Evolutionary conservation across 2,329 filamentous ascomycete species (phyloP).

Genomic region (Coleophoma cylindrospora): DNA sequence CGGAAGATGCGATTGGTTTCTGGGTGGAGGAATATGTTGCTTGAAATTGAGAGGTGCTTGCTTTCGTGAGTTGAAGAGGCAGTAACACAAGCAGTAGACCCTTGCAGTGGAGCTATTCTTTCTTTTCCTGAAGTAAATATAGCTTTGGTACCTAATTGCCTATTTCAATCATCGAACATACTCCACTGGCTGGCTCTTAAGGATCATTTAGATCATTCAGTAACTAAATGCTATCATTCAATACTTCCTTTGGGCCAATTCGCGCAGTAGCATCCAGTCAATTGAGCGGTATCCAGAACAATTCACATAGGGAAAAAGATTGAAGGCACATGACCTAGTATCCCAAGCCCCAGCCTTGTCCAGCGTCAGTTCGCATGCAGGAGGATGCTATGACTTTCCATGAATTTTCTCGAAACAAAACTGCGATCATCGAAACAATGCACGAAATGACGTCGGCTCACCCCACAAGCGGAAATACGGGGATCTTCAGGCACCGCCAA

Average conservation of each 20-base stretch:
- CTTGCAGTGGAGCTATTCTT: no score
- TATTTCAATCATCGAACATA: no score
- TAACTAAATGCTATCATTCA: no score
- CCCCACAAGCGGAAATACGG: conserved; percentile 1
- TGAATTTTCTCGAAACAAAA: conserved; percentile 2
- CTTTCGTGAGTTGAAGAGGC: conserved; percentile 6
- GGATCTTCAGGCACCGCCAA: conserved; percentile 6
- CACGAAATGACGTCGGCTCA: conserved; percentile 10
- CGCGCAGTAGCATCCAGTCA: no score
- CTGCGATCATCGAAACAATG: neutral
- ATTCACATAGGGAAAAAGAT: no score
- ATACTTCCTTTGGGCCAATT: no score
- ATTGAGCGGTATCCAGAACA: no score
- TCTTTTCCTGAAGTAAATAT: neutral
- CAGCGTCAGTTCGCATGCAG: no score
- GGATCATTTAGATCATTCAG: no score
- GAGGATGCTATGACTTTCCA: neutral
- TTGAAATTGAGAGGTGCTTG: neutral
- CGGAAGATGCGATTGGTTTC: conserved; percentile 23
- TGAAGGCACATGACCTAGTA: no score
- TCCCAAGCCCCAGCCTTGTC: neutral
- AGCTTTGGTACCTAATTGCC: neutral
- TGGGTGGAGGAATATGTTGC: conserved; percentile 23
- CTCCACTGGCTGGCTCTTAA: no score
- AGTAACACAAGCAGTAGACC: neutral